Percentiles rank a stretch among this genome's conserved stretches.
Evolutionary conservation across 2,329 filamentous ascomycete genomes (phyloP).

Genomic region (Sarocladium kiliense): DNA sequence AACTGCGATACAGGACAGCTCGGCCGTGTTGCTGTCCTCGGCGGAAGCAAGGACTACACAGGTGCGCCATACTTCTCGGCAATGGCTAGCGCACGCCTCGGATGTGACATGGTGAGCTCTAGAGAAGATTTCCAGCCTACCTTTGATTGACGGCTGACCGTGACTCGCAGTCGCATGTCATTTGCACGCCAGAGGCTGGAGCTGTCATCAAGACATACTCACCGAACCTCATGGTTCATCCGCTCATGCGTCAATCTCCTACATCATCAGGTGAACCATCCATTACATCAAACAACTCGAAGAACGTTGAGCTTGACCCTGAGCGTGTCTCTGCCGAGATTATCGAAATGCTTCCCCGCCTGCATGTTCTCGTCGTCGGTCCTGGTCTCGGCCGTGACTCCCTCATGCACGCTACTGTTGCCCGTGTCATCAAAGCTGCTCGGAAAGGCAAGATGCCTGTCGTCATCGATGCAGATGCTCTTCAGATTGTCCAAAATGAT

Average conservation of each 20-base stretch:
- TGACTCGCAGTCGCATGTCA: slow-evolving; percentile 70
- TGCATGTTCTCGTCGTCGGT: slow-evolving; percentile 90
- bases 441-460: slow-evolving; percentile 67
- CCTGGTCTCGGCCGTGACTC: slow-evolving; percentile 86
- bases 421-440: slow-evolving; percentile 73
- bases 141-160: no score
- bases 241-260: slow-evolving; percentile 76
- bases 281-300: slow-evolving; percentile 20
- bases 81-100: slow-evolving; percentile 88
- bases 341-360: slow-evolving; percentile 72
- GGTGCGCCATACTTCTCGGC: slow-evolving; percentile 97
- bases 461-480: slow-evolving; percentile 86
- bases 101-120: slow-evolving; percentile 74
- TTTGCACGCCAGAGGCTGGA: slow-evolving; percentile 85
- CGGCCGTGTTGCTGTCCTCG: slow-evolving; percentile 87
- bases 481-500: slow-evolving; percentile 69
- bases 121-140: no score
- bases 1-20: slow-evolving; percentile 66
- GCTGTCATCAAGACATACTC: slow-evolving; percentile 96
- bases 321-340: slow-evolving; percentile 59
- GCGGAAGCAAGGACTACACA: slow-evolving; percentile 93
- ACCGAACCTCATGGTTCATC: slow-evolving; percentile 97
- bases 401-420: slow-evolving; percentile 84
- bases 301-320: slow-evolving; percentile 1
- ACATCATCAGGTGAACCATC: slow-evolving; percentile 10